Evolutionary conservation across 306 rosid genomes (phyloP).

Genomic region (Vicia villosa): DNA sequence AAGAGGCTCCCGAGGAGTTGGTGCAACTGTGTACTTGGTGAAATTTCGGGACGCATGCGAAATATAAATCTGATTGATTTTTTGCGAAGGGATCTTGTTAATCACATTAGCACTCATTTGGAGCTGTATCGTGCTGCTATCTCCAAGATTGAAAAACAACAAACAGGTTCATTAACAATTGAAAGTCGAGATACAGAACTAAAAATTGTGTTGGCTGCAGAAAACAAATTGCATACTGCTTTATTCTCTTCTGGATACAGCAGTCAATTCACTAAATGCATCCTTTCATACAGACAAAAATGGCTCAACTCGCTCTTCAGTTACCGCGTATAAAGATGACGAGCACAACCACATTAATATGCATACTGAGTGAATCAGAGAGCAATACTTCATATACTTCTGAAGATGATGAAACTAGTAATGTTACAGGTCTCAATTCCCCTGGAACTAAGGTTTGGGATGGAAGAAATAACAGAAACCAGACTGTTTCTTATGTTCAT

Average conservation of each 20-base stretch:
- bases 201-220: slow-evolving; percentile 65
- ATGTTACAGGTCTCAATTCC: slow-evolving; percentile 85
- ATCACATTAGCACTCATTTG: too few relatives aligned
- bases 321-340: too few relatives aligned
- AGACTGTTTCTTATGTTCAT: slow-evolving; percentile 69
- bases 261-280: too few relatives aligned
- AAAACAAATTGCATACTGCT: slow-evolving; percentile 95
- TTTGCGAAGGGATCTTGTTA: too few relatives aligned
- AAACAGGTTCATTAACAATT: slow-evolving; percentile 50
- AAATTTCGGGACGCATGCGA: too few relatives aligned
- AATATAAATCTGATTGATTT: too few relatives aligned
- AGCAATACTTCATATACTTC: slow-evolving; percentile 73
- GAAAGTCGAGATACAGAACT: slow-evolving; percentile 73
- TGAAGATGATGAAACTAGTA: slow-evolving; percentile 72
- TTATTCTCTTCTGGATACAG: slow-evolving; percentile 85
- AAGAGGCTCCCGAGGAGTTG: slow-evolving; percentile 93
- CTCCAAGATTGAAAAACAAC: too few relatives aligned
- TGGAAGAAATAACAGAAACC: slow-evolving; percentile 79
- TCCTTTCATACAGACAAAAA: too few relatives aligned
- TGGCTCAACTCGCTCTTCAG: too few relatives aligned
- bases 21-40: slow-evolving; percentile 75
- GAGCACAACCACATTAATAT: too few relatives aligned
- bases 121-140: too few relatives aligned
- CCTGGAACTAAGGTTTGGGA: slow-evolving; percentile 98
- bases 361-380: slow-evolving; percentile 61